Conservation (phyloP, 768 basidiomycete genomes). For the Rhizopogon sp. region DNA sequence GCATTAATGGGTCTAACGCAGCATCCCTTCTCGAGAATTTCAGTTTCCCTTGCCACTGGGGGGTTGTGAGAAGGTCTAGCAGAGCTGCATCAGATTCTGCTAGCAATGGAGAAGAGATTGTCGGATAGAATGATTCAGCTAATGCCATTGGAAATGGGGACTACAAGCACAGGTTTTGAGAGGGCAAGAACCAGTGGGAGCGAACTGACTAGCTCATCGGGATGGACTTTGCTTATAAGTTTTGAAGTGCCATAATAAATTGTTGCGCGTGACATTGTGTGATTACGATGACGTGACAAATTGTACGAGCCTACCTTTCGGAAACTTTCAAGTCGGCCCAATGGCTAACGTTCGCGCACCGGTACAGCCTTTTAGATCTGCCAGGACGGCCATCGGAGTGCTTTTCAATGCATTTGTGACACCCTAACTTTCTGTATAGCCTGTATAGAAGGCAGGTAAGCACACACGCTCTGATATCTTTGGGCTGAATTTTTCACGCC, state of each 20-base stretch:
- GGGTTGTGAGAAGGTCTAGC: constrained; percentile 60
- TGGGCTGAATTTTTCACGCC: not conserved
- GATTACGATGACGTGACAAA: not conserved
- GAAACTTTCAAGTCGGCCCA: too few relatives aligned
- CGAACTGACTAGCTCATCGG: not conserved
- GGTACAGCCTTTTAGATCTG: too few relatives aligned
- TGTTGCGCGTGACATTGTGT: not conserved
- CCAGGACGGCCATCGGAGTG: too few relatives aligned
- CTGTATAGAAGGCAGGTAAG: not conserved
- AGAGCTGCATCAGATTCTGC: constrained; percentile 51
- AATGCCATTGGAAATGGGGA: constrained; percentile 18
- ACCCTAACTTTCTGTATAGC: not conserved
- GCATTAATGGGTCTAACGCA: constrained; percentile 71
- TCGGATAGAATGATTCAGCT: constrained; percentile 19
- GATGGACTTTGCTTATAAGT: constrained; percentile 2
- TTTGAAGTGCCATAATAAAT: not conserved
- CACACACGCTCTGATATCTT: not conserved
- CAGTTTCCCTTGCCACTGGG: constrained; percentile 37
- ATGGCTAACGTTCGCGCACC: too few relatives aligned
- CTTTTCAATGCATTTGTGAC: too few relatives aligned
- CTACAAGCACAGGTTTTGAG: not conserved
- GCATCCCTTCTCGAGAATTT: constrained; percentile 57
- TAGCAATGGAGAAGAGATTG: constrained; percentile 21
- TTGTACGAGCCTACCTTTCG: not conserved
- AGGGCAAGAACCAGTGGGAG: not conserved